These are phyloP conservation scores for Stephania yunnanensis DNA, from an alignment of 164 flowering plant genomes.

Conservation along the genomic window DNA sequence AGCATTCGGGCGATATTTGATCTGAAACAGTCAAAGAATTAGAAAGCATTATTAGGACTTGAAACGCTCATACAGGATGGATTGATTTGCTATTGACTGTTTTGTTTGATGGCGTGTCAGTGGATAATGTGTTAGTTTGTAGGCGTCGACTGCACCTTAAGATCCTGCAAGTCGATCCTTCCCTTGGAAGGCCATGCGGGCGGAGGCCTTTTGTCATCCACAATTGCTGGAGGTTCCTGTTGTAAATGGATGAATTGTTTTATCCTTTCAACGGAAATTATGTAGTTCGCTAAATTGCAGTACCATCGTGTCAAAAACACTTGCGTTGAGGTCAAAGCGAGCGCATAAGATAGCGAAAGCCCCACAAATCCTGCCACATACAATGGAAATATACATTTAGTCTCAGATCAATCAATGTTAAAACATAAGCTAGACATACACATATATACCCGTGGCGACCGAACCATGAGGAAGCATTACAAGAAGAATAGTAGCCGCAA, in stretches of 20 bases:
- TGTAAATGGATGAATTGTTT: conserved; percentile 78
- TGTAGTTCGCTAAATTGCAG: conserved; percentile 59
- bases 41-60: not conserved
- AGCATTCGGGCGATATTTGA: conserved; percentile 71
- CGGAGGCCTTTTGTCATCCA: conserved; percentile 60
- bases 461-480: conserved; percentile 51
- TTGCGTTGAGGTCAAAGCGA: conserved; percentile 49
- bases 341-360: conserved; percentile 79
- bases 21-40: conserved; percentile 30
- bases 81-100: too few relatives aligned
- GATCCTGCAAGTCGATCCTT: conserved; percentile 53
- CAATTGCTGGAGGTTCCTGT: conserved; percentile 65
- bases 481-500: conserved; percentile 55
- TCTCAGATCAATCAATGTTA: not conserved
- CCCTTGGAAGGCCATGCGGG: conserved; percentile 77
- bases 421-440: not conserved
- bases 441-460: conserved; percentile 51
- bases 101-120: too few relatives aligned
- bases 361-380: conserved; percentile 69
- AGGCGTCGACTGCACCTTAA: conserved; percentile 33
- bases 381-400: not conserved
- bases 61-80: too few relatives aligned
- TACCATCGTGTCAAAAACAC: conserved; percentile 59
- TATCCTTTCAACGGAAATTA: conserved; percentile 80
- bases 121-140: too few relatives aligned